These are phyloP conservation scores for Geum urbanum DNA, from an alignment of 306 rosid genomes.

Conservation along the genomic window DNA sequence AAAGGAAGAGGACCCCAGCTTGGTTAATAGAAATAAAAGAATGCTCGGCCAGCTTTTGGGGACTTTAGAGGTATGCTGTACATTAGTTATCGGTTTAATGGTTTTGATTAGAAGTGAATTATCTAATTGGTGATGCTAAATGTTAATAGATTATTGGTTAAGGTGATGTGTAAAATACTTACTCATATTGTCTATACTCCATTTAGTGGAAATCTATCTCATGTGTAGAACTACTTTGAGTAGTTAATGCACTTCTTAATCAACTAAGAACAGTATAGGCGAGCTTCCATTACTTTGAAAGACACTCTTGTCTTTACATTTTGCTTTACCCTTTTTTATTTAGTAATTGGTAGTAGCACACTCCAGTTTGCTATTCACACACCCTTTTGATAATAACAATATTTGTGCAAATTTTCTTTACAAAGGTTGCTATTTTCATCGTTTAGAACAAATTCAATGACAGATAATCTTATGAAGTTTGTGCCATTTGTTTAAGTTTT, in stretches of 20 bases:
- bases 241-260: too few relatives aligned
- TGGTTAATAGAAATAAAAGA: conserved; percentile 88
- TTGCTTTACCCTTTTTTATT: background rate
- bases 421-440: too few relatives aligned
- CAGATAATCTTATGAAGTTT: background rate
- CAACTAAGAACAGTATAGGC: background rate
- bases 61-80: conserved; percentile 68
- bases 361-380: too few relatives aligned
- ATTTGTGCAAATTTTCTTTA: too few relatives aligned
- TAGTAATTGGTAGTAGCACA: too few relatives aligned
- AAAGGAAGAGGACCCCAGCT: conserved; percentile 82
- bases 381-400: too few relatives aligned
- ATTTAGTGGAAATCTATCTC: background rate
- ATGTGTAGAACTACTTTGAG: too few relatives aligned
- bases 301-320: background rate
- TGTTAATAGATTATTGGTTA: background rate
- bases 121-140: background rate
- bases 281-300: background rate
- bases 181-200: background rate
- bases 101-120: background rate
- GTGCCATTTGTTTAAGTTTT: background rate
- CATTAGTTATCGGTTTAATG: conserved; percentile 3
- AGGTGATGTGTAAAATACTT: too few relatives aligned
- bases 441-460: background rate
- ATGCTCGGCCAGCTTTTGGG: conserved; percentile 98